A percentile compares a stretch with the other conserved stretches of the same genome.
phyloP scores from a whole-genome alignment of 768 basidiomycete genomes.

The Baorangia bicolor region DNA sequence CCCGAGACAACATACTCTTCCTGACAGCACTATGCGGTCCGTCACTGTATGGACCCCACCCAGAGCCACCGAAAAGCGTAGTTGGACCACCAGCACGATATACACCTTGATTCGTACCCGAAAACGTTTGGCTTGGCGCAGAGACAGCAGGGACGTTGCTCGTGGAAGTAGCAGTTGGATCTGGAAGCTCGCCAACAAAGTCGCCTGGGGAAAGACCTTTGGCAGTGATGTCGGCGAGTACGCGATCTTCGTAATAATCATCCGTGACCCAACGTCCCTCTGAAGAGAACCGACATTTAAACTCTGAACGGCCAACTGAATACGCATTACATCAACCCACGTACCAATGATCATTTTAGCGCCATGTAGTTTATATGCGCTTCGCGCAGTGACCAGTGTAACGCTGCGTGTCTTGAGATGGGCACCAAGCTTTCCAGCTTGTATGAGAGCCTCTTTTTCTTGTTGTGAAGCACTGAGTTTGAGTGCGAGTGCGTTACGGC shows the following conservation, averaged over 20 bases:
- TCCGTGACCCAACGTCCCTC: conserved; percentile 92
- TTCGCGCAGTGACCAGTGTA: conserved; percentile 89
- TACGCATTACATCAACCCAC: conserved; percentile 22
- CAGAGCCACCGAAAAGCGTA: conserved; percentile 83
- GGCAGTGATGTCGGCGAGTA: conserved; percentile 71
- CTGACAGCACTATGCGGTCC: conserved; percentile 83
- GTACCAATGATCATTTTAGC: conserved; percentile 84
- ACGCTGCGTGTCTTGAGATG: conserved; percentile 91
- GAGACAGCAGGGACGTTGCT: conserved; percentile 41
- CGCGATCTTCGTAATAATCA: conserved; percentile 93
- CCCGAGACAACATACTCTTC: conserved; percentile 74
- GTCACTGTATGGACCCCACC: conserved; percentile 86
- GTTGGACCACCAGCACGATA: conserved; percentile 93
- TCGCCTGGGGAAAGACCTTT: conserved; percentile 83
- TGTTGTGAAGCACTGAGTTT: conserved; percentile 87
- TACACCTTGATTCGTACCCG: conserved; percentile 59
- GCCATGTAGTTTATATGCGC: conserved; percentile 92
- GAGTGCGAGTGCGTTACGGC: conserved; percentile 84
- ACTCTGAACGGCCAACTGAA: neutral
- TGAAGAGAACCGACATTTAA: conserved; percentile 30
- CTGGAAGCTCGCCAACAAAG: conserved; percentile 77
- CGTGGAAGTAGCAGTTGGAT: conserved; percentile 56
- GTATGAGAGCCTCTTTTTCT: conserved; percentile 93
- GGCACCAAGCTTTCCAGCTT: conserved; percentile 81
- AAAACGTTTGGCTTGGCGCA: conserved; percentile 30